Percentiles rank a stretch among this genome's conserved stretches.
These are phyloP conservation scores for Magnolia changhungtana DNA, from an alignment of 164 flowering plant species.

Conservation along the genomic window DNA sequence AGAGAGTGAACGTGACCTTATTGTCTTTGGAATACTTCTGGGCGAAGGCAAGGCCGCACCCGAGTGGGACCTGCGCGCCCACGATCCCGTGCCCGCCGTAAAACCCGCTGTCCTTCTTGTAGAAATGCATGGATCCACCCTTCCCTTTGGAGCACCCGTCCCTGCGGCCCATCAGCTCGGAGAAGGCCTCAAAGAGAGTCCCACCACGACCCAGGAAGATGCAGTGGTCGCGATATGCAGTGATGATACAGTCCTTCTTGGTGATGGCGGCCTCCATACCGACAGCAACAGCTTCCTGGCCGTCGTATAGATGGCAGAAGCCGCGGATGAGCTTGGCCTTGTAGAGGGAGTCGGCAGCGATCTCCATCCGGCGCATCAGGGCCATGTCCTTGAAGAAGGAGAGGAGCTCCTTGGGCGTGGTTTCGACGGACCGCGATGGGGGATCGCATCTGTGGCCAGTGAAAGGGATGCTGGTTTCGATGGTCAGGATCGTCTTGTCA, in stretches of 20 bases:
- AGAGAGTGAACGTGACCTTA: slow-evolving; percentile 67
- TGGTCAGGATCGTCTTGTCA: slow-evolving; percentile 35
- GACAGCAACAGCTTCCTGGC: slow-evolving; percentile 87
- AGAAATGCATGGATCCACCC: slow-evolving; percentile 98
- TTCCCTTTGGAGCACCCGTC: slow-evolving; percentile 86
- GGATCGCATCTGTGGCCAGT: slow-evolving; percentile 71
- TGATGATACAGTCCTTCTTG: slow-evolving; percentile 73
- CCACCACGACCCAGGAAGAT: slow-evolving; percentile 85
- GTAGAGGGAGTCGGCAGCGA: slow-evolving; percentile 95
- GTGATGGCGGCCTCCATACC: slow-evolving; percentile 98
- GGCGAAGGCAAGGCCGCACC: slow-evolving; percentile 80
- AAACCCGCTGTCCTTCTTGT: slow-evolving; percentile 75
- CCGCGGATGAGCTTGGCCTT: slow-evolving; percentile 94
- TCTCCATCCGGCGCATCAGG: slow-evolving; percentile 86
- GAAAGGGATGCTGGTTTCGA: slow-evolving; percentile 83
- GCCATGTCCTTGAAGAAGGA: slow-evolving; percentile 79
- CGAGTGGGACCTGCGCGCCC: slow-evolving; percentile 93
- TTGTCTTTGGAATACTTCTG: slow-evolving; percentile 84
- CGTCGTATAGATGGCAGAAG: slow-evolving; percentile 94
- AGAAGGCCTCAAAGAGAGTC: slow-evolving; percentile 53
- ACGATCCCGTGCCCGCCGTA: slow-evolving; percentile 98
- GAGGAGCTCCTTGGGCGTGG: slow-evolving; percentile 61
- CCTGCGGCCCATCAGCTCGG: slow-evolving; percentile 87
- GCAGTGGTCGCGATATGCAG: slow-evolving; percentile 94
- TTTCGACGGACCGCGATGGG: slow-evolving; percentile 73